These are phyloP conservation scores for Coprinopsis sp. DNA, from an alignment of 768 basidiomycete species.

Conservation along the genomic window DNA sequence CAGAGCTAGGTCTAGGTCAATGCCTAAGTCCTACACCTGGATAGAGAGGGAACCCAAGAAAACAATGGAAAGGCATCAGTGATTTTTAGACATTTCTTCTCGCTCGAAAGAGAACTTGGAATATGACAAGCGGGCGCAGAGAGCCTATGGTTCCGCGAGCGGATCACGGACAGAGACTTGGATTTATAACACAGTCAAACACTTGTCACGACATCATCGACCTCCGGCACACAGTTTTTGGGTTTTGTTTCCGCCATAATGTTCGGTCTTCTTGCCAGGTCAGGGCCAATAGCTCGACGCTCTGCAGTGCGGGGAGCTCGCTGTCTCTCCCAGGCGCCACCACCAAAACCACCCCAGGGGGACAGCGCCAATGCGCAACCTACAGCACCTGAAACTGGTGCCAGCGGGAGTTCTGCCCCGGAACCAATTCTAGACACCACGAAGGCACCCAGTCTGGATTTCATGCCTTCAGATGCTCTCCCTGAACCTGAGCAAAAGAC, in stretches of 20 bases:
- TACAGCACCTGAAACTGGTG: constrained; percentile 18
- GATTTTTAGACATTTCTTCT: too few species aligned
- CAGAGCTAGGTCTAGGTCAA: too few species aligned
- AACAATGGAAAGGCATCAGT: too few species aligned
- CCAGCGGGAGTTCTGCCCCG: constrained; percentile 11
- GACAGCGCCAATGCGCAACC: constrained; percentile 4
- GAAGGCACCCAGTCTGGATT: constrained; percentile 55
- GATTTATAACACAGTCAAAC: too few species aligned
- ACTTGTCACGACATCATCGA: too few species aligned
- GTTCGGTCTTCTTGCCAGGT: constrained; percentile 30
- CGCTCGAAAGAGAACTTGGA: too few species aligned
- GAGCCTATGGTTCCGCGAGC: too few species aligned
- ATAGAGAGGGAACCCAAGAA: too few species aligned
- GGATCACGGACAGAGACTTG: too few species aligned
- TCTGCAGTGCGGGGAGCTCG: constrained; percentile 28
- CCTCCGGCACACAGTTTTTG: too few species aligned
- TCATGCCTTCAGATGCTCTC: constrained; percentile 52
- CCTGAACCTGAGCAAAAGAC: constrained; percentile 44
- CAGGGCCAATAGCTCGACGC: constrained; percentile 25
- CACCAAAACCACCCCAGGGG: constrained; percentile 13
- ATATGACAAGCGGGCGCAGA: too few species aligned
- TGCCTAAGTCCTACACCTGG: too few species aligned
- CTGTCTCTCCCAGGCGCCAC: constrained; percentile 30
- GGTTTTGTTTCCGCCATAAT: constrained; percentile 13
- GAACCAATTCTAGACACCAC: constrained; percentile 14